Evolutionary conservation across 345 rosid species (phyloP).

Genomic region (Acer saccharum): DNA sequence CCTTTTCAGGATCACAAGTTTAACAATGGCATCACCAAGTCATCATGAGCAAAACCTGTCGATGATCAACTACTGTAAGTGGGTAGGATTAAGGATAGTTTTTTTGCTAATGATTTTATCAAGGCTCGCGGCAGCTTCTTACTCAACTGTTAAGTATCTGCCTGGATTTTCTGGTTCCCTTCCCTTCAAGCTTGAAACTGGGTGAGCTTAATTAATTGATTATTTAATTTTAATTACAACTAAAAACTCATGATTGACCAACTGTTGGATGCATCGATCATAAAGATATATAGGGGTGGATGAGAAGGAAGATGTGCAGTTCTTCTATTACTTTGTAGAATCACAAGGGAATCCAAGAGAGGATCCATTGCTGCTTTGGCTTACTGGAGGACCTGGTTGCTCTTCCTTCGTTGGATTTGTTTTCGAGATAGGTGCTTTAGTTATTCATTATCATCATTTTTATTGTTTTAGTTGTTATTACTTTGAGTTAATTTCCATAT

Average conservation of each 20-base stretch:
- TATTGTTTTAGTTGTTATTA: no score
- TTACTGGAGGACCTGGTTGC: constrained; percentile 42
- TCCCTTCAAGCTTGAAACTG: constrained; percentile 39
- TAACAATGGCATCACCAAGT: neutral
- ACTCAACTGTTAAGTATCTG: constrained; percentile 32
- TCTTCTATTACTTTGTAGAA: constrained; percentile 43
- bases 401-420: no score
- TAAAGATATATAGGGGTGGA: constrained; percentile 40
- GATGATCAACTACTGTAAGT: neutral
- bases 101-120: neutral
- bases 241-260: no score
- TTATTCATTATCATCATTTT: no score
- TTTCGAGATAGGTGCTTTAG: no score
- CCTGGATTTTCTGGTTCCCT: constrained; percentile 50
- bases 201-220: constrained; percentile 19
- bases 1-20: neutral
- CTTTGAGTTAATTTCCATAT: no score
- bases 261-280: neutral
- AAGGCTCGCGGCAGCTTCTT: constrained; percentile 12
- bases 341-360: constrained; percentile 32
- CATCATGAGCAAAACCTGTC: neutral
- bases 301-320: constrained; percentile 31
- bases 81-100: neutral
- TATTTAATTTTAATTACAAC: no score
- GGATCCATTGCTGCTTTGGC: constrained; percentile 40